Evolutionary conservation across 495 filamentous ascomycete species (phyloP).

Genomic region (Penicillium coffeae): DNA sequence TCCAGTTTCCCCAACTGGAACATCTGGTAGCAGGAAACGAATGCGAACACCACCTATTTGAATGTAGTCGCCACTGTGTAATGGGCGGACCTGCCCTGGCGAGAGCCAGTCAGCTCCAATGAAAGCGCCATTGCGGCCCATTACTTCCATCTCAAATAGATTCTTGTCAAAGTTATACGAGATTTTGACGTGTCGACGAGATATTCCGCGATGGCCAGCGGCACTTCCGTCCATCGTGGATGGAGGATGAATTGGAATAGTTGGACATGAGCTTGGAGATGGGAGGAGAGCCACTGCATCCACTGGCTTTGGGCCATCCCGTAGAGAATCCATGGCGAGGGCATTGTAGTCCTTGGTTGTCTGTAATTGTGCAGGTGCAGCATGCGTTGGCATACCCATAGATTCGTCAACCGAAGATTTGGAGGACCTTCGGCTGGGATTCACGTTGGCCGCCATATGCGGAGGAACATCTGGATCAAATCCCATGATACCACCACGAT

Average conservation of each 20-base stretch:
- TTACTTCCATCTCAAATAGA: constrained; percentile 72
- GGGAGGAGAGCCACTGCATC: constrained; percentile 42
- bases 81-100: constrained; percentile 55
- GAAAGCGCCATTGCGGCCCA: constrained; percentile 84
- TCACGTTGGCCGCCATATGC: constrained; percentile 37
- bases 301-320: constrained; percentile 37
- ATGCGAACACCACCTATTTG: constrained; percentile 78
- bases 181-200: constrained; percentile 80
- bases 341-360: constrained; percentile 42
- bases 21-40: constrained; percentile 69
- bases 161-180: constrained; percentile 70
- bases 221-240: constrained; percentile 60
- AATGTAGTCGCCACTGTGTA: constrained; percentile 69
- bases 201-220: constrained; percentile 65
- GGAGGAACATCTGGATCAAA: constrained; percentile 49
- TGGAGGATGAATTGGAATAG: constrained; percentile 77
- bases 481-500: constrained; percentile 56
- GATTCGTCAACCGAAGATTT: constrained; percentile 41
- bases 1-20: constrained; percentile 63
- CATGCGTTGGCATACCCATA: constrained; percentile 32
- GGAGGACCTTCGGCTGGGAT: constrained; percentile 45
- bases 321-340: constrained; percentile 43
- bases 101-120: constrained; percentile 68
- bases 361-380: constrained; percentile 42
- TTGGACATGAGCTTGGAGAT: constrained; percentile 59